Conservation (phyloP, 768 basidiomycete species). For the Antrodiella citrinella region DNA sequence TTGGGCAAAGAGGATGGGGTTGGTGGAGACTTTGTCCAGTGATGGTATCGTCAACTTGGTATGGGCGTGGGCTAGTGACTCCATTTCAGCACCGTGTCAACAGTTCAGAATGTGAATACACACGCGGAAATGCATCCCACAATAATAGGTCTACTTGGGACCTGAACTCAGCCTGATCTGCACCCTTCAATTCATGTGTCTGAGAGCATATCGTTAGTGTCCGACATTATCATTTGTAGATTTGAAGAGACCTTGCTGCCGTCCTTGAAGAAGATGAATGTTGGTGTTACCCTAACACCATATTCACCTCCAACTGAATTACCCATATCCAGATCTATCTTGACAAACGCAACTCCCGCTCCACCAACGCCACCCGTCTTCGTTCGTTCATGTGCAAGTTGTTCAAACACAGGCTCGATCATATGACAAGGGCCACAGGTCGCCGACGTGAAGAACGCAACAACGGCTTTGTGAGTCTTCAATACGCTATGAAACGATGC, state of each 20-base stretch:
- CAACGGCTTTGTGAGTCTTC: conserved; percentile 56
- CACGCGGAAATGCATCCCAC: conserved; percentile 76
- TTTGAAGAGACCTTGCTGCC: conserved; percentile 49
- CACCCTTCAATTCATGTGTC: conserved; percentile 68
- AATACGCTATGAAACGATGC: conserved; percentile 65
- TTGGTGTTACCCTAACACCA: conserved; percentile 73
- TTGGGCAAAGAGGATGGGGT: conserved; percentile 71
- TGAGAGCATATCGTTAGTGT: conserved; percentile 20
- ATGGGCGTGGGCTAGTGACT: conserved; percentile 65
- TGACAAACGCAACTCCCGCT: conserved; percentile 65
- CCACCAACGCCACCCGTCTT: conserved; percentile 15
- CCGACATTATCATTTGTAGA: background rate
- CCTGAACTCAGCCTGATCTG: conserved; percentile 56
- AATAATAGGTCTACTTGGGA: conserved; percentile 69
- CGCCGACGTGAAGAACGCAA: conserved; percentile 76
- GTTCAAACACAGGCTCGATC: conserved; percentile 80
- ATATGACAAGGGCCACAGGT: conserved; percentile 74
- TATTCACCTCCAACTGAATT: conserved; percentile 50
- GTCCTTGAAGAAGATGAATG: conserved; percentile 81
- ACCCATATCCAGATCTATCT: conserved; percentile 72
- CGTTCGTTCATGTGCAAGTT: conserved; percentile 58
- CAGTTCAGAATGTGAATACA: conserved; percentile 22
- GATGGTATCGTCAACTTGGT: conserved; percentile 48
- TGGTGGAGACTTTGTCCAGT: conserved; percentile 53
- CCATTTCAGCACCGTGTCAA: background rate